These are phyloP conservation scores for Termitomyces sp. DNA, from an alignment of 768 basidiomycete species.

Conservation along the genomic window DNA sequence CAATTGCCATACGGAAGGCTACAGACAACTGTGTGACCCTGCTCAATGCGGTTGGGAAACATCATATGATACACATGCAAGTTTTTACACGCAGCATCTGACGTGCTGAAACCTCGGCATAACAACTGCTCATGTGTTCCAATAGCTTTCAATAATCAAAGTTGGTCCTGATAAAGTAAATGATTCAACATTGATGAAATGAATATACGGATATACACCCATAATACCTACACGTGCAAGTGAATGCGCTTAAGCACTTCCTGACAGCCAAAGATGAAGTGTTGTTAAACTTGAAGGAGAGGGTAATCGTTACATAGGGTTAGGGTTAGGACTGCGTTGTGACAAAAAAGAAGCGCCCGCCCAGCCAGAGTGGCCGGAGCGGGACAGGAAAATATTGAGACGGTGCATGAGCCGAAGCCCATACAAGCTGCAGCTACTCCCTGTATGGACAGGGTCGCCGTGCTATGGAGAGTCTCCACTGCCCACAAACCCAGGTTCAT, in stretches of 20 bases:
- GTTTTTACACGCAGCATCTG: neutral
- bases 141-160: neutral
- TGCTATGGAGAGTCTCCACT: slow-evolving; percentile 57
- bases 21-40: neutral
- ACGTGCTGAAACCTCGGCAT: neutral
- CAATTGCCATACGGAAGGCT: neutral
- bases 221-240: neutral
- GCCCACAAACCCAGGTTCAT: slow-evolving; percentile 51
- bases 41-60: neutral
- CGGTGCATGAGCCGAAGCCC: slow-evolving; percentile 60
- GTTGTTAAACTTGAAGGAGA: too few species aligned
- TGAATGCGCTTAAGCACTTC: too few species aligned
- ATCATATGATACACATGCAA: neutral
- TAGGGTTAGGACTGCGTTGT: slow-evolving; percentile 37
- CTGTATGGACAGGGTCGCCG: slow-evolving; percentile 68
- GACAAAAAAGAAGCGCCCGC: slow-evolving; percentile 31
- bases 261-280: neutral
- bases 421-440: slow-evolving; percentile 48
- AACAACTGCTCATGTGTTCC: neutral
- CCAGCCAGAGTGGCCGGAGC: slow-evolving; percentile 46
- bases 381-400: slow-evolving; percentile 62
- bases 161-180: neutral
- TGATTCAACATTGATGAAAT: neutral
- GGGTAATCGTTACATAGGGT: slow-evolving; percentile 23
- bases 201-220: neutral